These are phyloP conservation scores for Coemansia sp. DNA, from an alignment of 192 early-diverging fungal species.

Conservation along the genomic window DNA sequence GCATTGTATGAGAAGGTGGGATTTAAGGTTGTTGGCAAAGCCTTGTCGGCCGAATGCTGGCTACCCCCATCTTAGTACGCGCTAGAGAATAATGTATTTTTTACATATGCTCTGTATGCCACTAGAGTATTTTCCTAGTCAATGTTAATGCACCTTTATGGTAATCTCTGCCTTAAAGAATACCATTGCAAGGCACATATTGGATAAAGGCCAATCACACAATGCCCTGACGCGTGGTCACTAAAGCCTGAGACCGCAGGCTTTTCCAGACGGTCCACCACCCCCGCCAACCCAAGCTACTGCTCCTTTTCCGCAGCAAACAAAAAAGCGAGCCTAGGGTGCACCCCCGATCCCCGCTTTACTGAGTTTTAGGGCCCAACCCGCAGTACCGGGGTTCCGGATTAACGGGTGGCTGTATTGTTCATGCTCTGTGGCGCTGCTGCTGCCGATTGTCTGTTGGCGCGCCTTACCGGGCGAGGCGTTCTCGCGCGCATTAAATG, in stretches of 20 bases:
- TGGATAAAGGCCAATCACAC: neutral
- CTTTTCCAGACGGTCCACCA: neutral
- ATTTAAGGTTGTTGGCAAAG: constrained; percentile 12
- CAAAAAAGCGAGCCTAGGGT: neutral
- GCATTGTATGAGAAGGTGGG: constrained; percentile 16
- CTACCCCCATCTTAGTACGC: neutral
- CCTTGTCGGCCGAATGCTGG: constrained; percentile 7
- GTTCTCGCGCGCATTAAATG: too few relatives aligned
- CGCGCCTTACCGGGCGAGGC: too few relatives aligned
- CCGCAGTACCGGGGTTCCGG: too few relatives aligned
- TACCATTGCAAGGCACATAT: neutral
- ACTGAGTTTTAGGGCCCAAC: neutral
- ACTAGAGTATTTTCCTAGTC: too few relatives aligned
- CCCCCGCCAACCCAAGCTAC: neutral
- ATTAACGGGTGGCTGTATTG: too few relatives aligned
- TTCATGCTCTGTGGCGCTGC: too few relatives aligned
- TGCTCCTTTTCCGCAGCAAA: neutral
- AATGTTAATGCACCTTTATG: too few relatives aligned
- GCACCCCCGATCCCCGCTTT: neutral
- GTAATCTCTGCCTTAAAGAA: too few relatives aligned
- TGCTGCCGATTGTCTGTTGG: too few relatives aligned
- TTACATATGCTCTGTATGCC: too few relatives aligned
- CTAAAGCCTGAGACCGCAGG: neutral
- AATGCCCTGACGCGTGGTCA: neutral
- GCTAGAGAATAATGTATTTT: too few relatives aligned